Conservation (phyloP, 2,329 filamentous ascomycete species). For the Penicillium sp. region DNA sequence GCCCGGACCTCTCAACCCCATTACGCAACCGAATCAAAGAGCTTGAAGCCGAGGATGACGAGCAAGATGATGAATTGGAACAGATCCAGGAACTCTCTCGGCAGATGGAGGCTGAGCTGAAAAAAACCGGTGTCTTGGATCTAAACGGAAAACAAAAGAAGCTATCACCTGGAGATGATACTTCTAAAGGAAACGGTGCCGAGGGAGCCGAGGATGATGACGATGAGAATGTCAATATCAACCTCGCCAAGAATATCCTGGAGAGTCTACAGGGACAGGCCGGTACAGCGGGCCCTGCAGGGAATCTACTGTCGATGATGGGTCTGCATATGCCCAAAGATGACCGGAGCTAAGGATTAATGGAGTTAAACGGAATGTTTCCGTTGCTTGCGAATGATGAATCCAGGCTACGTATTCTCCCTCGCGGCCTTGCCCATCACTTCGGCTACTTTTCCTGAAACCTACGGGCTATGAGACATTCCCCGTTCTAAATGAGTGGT, state of each 20-base stretch:
- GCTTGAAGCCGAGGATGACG: conserved; percentile 47
- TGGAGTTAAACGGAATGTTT: not conserved
- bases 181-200: conserved; percentile 30
- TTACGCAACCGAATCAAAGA: conserved; percentile 43
- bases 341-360: conserved; percentile 46
- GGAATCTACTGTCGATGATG: conserved; percentile 85
- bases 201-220: conserved; percentile 27
- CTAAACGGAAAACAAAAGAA: conserved; percentile 31
- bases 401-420: not conserved
- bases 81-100: conserved; percentile 46
- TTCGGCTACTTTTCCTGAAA: not conserved
- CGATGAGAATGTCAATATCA: conserved; percentile 77
- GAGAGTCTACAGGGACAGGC: conserved; percentile 91
- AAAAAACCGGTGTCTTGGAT: conserved; percentile 46
- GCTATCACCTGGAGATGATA: conserved; percentile 10
- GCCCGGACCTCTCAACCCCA: conserved; percentile 19
- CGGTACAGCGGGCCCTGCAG: conserved; percentile 79
- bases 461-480: not conserved
- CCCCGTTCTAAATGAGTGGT: not conserved
- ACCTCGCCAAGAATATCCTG: conserved; percentile 84
- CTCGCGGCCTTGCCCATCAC: not conserved
- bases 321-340: conserved; percentile 79
- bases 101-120: conserved; percentile 51
- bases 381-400: not conserved
- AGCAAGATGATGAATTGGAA: conserved; percentile 60